A percentile compares a stretch with the other conserved stretches of the same genome.
Evolutionary conservation across 2,329 filamentous ascomycete genomes (phyloP).

Genomic region (Fusarium robinianum): DNA sequence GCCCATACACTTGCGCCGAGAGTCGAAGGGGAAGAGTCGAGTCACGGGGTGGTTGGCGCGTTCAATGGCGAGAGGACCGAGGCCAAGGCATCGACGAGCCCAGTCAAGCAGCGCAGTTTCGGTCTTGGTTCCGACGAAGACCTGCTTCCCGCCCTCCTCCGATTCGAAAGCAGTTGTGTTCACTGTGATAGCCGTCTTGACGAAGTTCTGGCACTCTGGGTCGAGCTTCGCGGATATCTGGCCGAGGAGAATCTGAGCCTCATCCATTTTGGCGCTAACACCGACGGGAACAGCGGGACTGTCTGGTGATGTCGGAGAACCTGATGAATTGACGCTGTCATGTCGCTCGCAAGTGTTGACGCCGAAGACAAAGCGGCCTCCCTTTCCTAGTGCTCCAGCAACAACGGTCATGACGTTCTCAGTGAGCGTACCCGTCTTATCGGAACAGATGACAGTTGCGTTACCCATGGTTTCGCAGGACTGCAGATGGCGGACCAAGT

Average conservation of each 20-base stretch:
- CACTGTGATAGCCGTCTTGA: constrained; percentile 54
- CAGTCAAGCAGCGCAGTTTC: constrained; percentile 58
- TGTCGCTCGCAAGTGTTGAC: constrained; percentile 39
- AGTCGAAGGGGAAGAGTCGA: constrained; percentile 58
- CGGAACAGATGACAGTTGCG: constrained; percentile 74
- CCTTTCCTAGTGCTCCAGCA: constrained; percentile 48
- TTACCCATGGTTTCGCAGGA: constrained; percentile 75
- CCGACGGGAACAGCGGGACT: too few relatives aligned
- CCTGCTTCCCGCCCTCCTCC: constrained; percentile 45
- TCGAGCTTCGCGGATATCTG: too few relatives aligned
- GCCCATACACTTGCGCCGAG: constrained; percentile 58
- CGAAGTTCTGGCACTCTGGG: constrained; percentile 44
- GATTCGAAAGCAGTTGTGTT: constrained; percentile 63
- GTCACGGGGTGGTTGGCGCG: constrained; percentile 50
- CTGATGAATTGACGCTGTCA: constrained; percentile 26
- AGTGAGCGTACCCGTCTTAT: constrained; percentile 49
- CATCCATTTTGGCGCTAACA: neutral
- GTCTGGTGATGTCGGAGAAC: neutral
- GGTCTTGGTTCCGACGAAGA: constrained; percentile 59
- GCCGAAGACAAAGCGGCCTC: constrained; percentile 51
- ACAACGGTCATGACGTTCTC: constrained; percentile 57
- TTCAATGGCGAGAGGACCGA: constrained; percentile 49
- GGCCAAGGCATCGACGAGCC: constrained; percentile 53
- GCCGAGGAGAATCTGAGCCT: constrained; percentile 16
- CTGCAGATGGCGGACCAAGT: constrained; percentile 66